Evolutionary conservation across 2,329 filamentous ascomycete species (phyloP), one percentile per base, ranked within the genome.

Genomic region (Cercospora brassicicola): DNA sequence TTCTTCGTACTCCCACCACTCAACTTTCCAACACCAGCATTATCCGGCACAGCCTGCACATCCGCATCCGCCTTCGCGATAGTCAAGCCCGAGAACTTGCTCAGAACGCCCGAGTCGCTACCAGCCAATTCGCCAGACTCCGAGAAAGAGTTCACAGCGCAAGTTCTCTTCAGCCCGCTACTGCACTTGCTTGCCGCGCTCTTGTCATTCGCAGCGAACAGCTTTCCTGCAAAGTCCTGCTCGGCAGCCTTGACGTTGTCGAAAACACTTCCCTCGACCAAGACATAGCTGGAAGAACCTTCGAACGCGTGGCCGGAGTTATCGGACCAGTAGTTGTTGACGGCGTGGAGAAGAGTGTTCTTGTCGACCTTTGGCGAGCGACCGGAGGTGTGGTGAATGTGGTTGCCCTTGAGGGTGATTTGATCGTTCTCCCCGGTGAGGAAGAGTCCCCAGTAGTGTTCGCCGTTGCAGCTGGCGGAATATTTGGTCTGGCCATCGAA

Each of bases 311-410:
- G 87, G 59, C 84, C 84, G 20, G 78, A 76, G 77, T 83, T 85
- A 74, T 83, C 81, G 75, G 86, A 82, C 80, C 82, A 88, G 83
- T 85, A 87, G 82, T 88, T 89, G 84, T 88, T 88, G 76, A 87
- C 85, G 51, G 84, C 85, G 78, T 89, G 87, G 63, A 89, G 79
- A 55, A 87, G 82, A 64, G 86, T 86, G 76, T 85, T 85, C 20
- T 81, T 82, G 65, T 78, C 80, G 23, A 89, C 80, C 80, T 88
- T 88, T 72, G 86, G 87, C 11, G 81, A 80, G 63, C 87, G 86
- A 66, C 87, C 87, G 11, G 82, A 84, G 59, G 84, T 84, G 77
- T 87, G 81, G 82, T 88, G 84, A 74, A 89, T 81, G 80, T 88
- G 88, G 82, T 89, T 89, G 71, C 82, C 81, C 80, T 87, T 85